These are phyloP conservation scores for Lepidium didymum DNA, from an alignment of 345 rosid genomes.

Conservation along the genomic window DNA sequence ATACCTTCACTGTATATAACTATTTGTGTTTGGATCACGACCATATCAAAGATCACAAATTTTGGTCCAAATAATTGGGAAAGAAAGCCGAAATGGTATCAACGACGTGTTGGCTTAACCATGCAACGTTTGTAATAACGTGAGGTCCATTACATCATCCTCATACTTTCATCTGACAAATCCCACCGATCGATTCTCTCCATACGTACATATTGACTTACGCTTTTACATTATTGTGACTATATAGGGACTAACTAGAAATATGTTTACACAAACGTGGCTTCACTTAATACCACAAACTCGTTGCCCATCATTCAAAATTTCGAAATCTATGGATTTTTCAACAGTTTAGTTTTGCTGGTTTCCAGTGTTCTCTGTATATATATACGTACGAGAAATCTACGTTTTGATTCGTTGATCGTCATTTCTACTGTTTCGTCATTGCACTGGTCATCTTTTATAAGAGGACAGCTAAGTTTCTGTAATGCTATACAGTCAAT, in stretches of 20 bases:
- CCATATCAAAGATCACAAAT: neutral
- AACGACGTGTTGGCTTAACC: conserved; percentile 19
- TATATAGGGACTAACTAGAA: neutral
- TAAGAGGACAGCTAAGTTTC: conserved; percentile 19
- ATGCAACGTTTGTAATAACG: conserved; percentile 24
- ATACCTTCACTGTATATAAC: neutral
- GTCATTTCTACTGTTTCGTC: conserved; percentile 31
- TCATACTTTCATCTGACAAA: conserved; percentile 17
- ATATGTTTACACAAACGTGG: neutral
- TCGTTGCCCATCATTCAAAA: neutral
- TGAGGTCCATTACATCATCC: conserved; percentile 20
- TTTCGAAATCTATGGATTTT: conserved; percentile 2
- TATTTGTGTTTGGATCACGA: conserved; percentile 13
- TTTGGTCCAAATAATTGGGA: conserved; percentile 16
- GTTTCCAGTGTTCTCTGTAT: neutral
- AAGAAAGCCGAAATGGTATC: neutral
- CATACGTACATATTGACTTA: neutral
- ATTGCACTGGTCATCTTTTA: conserved; percentile 14
- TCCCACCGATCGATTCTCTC: conserved; percentile 20
- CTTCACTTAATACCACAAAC: conserved; percentile 1
- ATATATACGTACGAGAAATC: conserved; percentile 11
- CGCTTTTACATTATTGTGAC: neutral
- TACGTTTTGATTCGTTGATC: conserved; percentile 1
- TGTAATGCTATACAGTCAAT: neutral
- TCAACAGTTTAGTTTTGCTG: conserved; percentile 10